Conservation (phyloP, 2,329 filamentous ascomycete genomes). For the Sclerotinia glacialis region DNA sequence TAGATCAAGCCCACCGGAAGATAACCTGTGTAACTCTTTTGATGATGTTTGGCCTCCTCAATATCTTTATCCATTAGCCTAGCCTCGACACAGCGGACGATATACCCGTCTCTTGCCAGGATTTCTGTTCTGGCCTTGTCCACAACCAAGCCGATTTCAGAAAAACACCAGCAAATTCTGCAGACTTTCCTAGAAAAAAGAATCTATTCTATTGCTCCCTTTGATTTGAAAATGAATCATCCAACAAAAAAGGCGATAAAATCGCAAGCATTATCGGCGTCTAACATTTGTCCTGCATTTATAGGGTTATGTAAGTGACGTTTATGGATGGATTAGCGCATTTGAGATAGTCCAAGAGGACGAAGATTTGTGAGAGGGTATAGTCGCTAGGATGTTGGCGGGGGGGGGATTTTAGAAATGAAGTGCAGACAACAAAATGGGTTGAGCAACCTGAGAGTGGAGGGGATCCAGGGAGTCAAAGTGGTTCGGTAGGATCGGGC, state of each 20-base stretch:
- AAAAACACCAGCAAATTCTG: background rate
- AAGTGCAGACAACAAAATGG: background rate
- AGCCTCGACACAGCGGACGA: fast-evolving
- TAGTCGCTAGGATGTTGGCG: background rate
- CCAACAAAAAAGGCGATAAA: background rate
- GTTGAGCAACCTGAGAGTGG: background rate
- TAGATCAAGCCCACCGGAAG: background rate
- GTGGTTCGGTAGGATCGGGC: background rate
- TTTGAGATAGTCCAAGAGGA: background rate
- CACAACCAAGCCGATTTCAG: background rate
- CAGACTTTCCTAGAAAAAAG: background rate
- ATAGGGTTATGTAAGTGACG: too few relatives aligned
- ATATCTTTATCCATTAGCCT: background rate
- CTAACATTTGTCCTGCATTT: too few relatives aligned
- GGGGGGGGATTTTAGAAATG: background rate
- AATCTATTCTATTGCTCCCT: background rate
- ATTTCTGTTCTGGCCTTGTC: too few relatives aligned
- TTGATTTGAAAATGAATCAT: too few relatives aligned
- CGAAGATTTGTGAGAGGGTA: background rate
- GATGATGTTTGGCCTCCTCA: background rate
- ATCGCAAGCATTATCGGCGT: background rate
- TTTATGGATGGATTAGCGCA: background rate
- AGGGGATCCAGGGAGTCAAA: background rate
- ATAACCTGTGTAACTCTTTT: too few relatives aligned
- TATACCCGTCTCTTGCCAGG: too few relatives aligned